Conservation (phyloP, 495 filamentous ascomycete genomes). For the Venustampulla echinocandica region DNA sequence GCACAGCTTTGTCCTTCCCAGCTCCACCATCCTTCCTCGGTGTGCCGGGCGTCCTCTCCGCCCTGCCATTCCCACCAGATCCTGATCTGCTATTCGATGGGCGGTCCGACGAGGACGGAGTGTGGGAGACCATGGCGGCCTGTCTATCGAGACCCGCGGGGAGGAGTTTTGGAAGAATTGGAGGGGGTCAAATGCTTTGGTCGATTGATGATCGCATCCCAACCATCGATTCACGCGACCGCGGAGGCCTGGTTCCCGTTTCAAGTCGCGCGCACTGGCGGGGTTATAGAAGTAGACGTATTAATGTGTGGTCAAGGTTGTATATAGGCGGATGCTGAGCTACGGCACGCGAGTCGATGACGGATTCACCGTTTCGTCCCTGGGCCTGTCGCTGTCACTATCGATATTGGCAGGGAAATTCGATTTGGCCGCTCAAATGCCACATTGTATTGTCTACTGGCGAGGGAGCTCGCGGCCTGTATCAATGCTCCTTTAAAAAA, state of each 20-base stretch:
- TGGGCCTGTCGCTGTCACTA: neutral
- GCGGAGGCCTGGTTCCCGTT: slow-evolving; percentile 17
- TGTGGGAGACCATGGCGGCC: slow-evolving; percentile 24
- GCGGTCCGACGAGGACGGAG: slow-evolving; percentile 20
- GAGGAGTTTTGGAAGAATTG: slow-evolving; percentile 7
- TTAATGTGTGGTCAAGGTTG: slow-evolving; percentile 18
- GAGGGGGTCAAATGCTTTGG: slow-evolving; percentile 18
- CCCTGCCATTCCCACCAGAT: slow-evolving; percentile 14
- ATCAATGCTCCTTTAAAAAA: slow-evolving; percentile 5
- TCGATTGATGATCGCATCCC: slow-evolving; percentile 18
- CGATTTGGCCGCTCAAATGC: slow-evolving; percentile 4
- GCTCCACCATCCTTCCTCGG: slow-evolving; percentile 19
- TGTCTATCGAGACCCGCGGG: slow-evolving; percentile 6
- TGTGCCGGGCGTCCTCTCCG: slow-evolving; percentile 21
- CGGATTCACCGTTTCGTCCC: neutral
- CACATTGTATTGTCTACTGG: slow-evolving; percentile 16
- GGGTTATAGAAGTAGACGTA: slow-evolving; percentile 14
- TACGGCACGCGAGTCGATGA: slow-evolving; percentile 12
- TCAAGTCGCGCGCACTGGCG: slow-evolving; percentile 21
- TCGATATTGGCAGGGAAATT: neutral
- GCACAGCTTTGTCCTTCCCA: slow-evolving; percentile 22
- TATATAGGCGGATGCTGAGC: slow-evolving; percentile 16
- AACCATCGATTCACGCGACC: slow-evolving; percentile 16
- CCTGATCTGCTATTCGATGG: slow-evolving; percentile 20
- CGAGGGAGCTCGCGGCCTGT: neutral